phyloP scores from a whole-genome alignment of 2,329 filamentous ascomycete species.

The Sclerotinia subarctica region DNA sequence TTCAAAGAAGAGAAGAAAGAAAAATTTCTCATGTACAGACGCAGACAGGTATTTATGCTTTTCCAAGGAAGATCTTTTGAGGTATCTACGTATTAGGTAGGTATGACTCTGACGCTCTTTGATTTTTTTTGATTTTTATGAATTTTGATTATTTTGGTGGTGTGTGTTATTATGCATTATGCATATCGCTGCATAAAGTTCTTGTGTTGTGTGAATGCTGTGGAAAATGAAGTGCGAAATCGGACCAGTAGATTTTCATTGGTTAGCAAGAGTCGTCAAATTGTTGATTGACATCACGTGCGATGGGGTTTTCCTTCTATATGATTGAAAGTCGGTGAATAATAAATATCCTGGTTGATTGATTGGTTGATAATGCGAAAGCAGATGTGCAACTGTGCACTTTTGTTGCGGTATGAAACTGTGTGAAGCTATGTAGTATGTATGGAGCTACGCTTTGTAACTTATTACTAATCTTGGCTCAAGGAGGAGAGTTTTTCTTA shows the following conservation, averaged over 20 bases:
- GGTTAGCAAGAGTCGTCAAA: not conserved
- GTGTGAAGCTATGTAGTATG: not conserved
- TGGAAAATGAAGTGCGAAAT: not conserved
- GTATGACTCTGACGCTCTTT: conserved; percentile 13
- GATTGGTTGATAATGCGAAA: not conserved
- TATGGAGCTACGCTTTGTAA: not conserved
- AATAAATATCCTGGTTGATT: too few species aligned
- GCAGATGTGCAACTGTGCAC: not conserved
- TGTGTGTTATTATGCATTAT: conserved; percentile 1
- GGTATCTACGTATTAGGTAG: not conserved
- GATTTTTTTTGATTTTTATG: not conserved
- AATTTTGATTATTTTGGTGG: not conserved
- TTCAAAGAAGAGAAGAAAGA: not conserved
- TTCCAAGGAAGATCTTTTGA: conserved; percentile 6
- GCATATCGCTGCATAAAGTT: not conserved
- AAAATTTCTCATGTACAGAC: not conserved
- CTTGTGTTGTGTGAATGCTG: not conserved
- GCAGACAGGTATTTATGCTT: conserved; percentile 5
- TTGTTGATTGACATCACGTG: not conserved
- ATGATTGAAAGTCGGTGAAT: not conserved
- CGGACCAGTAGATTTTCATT: conserved; percentile 10
- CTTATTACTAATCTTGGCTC: too few species aligned
- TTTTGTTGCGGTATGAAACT: not conserved
- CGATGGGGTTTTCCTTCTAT: too few species aligned
- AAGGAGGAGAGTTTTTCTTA: not conserved